Base-by-base conservation (phyloP, 2,329 filamentous ascomycete genomes). In the Fusarium pseudocircinatum region DNA sequence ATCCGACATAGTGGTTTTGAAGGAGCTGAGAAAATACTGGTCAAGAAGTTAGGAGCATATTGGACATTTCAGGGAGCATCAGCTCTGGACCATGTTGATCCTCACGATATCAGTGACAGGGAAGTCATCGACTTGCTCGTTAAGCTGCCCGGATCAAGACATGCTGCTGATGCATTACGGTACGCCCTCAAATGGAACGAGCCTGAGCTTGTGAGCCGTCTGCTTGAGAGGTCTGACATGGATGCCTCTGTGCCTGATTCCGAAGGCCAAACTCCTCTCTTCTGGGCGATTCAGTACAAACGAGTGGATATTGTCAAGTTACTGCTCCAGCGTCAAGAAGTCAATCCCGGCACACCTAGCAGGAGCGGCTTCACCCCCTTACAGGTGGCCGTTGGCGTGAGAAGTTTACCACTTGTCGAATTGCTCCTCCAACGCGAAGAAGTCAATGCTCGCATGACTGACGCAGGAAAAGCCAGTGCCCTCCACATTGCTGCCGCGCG, bases 1-100 rank as follows among this genome's bases (percentile, higher is more conserved):
- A 40, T 72, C 9, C 11, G 30, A 14, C 61, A 75, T 11, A 39
- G 50, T 7, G 20, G n/a, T 2, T 16, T 67, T 7, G 22, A 59
- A 34, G 68, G 67, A 42, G 61, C 46, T 6, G 57, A 47, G 12
- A 34, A 40, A n/a, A 24, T 70, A 22, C 50, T 70, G 22, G 52
- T 75, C 6, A 30, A 57, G 24, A 58, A 64, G n/a, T 16, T 60
- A 13, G 70, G 64, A 15, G 73, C 53, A 32, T 67, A 72, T 37
- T 69, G 46, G 18, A 24, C 58, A 14, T 46, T 44, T 15, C 15
- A 42, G 4, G 36, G 24, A 6, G 40, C 15, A 36, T 34, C 42
- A 22, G 61, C 61, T 16, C 28, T 75, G 22, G 43, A 53, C 4
- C 42, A 70, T n/a, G 37, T 65, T 42, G 46, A 30, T 16, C 30